Conservation (phyloP, 768 basidiomycete species). For the Rhodocollybia butyracea region DNA sequence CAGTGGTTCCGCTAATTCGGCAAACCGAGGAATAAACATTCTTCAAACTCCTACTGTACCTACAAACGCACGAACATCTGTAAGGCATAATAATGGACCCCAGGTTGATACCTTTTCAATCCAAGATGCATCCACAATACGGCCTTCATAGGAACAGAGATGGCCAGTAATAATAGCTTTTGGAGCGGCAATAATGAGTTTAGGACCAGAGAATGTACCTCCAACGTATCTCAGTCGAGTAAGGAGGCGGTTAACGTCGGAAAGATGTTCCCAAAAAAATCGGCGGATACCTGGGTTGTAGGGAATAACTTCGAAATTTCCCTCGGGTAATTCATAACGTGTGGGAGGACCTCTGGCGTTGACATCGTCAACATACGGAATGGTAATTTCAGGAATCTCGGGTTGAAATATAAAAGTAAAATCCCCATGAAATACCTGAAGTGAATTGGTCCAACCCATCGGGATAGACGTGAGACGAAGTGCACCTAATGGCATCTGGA, state of each 20-base stretch:
- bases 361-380: conserved; percentile 26
- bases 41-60: conserved; percentile 10
- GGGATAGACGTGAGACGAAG: conserved; percentile 28
- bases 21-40: conserved; percentile 22
- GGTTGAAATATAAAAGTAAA: conserved; percentile 22
- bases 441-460: conserved; percentile 37
- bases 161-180: conserved; percentile 30
- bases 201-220: conserved; percentile 24
- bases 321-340: conserved; percentile 11
- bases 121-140: conserved; percentile 18
- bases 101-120: conserved; percentile 23
- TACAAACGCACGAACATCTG: conserved; percentile 18
- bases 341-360: conserved; percentile 19
- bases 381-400: conserved; percentile 22
- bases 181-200: conserved; percentile 14
- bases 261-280: conserved; percentile 35
- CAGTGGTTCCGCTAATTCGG: conserved; percentile 6
- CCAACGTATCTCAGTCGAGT: conserved; percentile 26
- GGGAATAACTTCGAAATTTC: conserved; percentile 12
- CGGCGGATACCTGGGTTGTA: conserved; percentile 13
- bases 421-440: conserved; percentile 27
- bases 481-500: conserved; percentile 15
- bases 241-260: conserved; percentile 30
- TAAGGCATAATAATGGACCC: conserved; percentile 7
- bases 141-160: conserved; percentile 29